A percentile compares a stretch with the other conserved stretches of the same genome.
phyloP scores from a whole-genome alignment of 257 asterid genomes.

The Penstemon barbatus region DNA sequence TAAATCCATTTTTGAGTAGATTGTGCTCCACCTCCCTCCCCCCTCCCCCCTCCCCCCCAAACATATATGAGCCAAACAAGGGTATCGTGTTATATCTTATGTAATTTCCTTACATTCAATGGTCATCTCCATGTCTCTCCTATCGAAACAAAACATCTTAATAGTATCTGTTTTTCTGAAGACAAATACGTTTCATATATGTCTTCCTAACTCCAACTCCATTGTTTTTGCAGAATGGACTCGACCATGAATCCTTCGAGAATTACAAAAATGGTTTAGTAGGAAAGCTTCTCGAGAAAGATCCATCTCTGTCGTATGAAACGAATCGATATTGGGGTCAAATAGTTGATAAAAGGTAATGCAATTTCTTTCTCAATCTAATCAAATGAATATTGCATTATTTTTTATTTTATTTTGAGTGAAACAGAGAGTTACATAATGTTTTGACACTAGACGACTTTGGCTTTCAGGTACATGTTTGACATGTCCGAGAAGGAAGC shows the following conservation, averaged over 20 bases:
- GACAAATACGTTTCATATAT: conserved; percentile 5
- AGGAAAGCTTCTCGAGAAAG: conserved; percentile 95
- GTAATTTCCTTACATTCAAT: neutral
- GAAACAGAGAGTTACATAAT: too few species aligned
- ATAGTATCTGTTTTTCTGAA: neutral
- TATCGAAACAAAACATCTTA: neutral
- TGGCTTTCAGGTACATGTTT: conserved; percentile 84
- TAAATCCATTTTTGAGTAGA: neutral
- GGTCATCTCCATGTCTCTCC: conserved; percentile 3
- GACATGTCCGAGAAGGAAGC: conserved; percentile 84
- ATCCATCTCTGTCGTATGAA: conserved; percentile 82
- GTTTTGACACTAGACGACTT: too few species aligned
- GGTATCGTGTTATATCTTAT: neutral
- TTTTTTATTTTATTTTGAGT: too few species aligned
- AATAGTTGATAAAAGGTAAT: conserved; percentile 85
- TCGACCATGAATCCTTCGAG: conserved; percentile 75
- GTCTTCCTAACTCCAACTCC: conserved; percentile 23
- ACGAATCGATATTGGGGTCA: conserved; percentile 92
- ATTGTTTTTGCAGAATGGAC: conserved; percentile 54
- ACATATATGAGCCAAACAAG: neutral
- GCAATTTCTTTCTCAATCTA: neutral
- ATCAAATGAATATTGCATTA: neutral
- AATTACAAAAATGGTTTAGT: conserved; percentile 70
- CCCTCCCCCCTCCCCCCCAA: too few species aligned
- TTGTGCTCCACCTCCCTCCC: too few species aligned